Evolutionary conservation across 2,329 filamentous ascomycete genomes (phyloP).

Genomic region (Boeremia lycopersici): DNA sequence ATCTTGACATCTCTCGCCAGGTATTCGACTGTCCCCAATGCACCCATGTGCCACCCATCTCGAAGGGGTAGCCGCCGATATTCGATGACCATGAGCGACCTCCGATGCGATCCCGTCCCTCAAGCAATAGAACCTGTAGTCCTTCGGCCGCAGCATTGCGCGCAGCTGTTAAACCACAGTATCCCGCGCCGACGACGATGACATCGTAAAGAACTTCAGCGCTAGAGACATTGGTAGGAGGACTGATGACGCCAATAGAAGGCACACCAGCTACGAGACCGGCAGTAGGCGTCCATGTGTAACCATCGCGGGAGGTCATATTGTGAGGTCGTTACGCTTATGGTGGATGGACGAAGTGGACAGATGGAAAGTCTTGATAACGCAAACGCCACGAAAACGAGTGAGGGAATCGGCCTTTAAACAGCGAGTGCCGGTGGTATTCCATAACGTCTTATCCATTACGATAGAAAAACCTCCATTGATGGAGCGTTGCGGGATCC

Average conservation of each 20-base stretch:
- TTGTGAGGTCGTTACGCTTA: not conserved
- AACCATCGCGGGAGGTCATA: conserved; percentile 33
- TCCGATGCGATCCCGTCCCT: conserved; percentile 52
- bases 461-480: not conserved
- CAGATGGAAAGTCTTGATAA: not conserved
- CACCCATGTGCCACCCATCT: conserved; percentile 54
- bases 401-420: not conserved
- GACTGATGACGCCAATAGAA: conserved; percentile 25
- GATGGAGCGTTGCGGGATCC: not conserved
- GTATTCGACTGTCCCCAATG: conserved; percentile 30
- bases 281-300: conserved; percentile 23
- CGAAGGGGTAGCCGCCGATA: conserved; percentile 42
- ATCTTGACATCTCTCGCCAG: conserved; percentile 53
- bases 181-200: conserved; percentile 32
- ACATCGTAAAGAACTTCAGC: conserved; percentile 26
- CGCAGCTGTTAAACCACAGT: conserved; percentile 34
- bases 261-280: conserved; percentile 29
- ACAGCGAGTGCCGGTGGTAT: not conserved
- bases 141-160: conserved; percentile 28
- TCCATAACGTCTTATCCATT: not conserved
- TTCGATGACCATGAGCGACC: conserved; percentile 51
- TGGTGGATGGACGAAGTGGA: not conserved
- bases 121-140: conserved; percentile 41
- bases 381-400: not conserved
- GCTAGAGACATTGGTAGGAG: conserved; percentile 21